Evolutionary conservation across 805 yeast species (phyloP).

Genomic region (Metschnikowia rubicola): DNA sequence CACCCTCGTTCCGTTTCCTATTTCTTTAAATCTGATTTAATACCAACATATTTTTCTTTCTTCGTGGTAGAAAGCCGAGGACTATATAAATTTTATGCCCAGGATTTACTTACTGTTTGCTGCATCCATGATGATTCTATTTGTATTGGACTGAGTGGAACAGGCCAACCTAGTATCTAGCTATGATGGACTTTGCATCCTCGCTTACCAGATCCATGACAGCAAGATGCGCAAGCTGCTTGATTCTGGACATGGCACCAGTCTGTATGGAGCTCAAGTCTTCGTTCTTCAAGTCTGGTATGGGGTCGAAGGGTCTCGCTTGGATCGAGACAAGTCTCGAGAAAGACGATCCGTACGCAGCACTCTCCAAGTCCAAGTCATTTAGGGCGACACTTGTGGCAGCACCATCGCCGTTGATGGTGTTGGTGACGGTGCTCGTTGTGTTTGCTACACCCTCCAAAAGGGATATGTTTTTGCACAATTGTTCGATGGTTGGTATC

Average conservation of each 20-base stretch:
- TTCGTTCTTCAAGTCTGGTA: constrained; percentile 45
- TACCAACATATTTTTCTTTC: too few relatives aligned
- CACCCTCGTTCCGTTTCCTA: too few relatives aligned
- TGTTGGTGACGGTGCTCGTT: constrained; percentile 16
- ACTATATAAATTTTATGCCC: too few relatives aligned
- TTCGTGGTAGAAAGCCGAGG: too few relatives aligned
- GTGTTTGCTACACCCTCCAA: constrained; percentile 28
- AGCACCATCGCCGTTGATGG: constrained; percentile 17
- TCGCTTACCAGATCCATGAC: constrained; percentile 27
- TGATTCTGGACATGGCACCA: constrained; percentile 26
- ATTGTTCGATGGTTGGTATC: constrained; percentile 29
- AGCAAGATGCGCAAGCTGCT: constrained; percentile 23
- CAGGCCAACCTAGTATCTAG: constrained; percentile 4
- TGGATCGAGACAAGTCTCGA: constrained; percentile 68
- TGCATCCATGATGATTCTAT: too few relatives aligned
- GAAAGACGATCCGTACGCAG: constrained; percentile 81
- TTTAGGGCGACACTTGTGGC: constrained; percentile 31
- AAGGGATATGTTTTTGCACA: constrained; percentile 27
- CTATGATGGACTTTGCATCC: constrained; percentile 13
- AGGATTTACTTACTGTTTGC: too few relatives aligned
- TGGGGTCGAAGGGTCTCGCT: constrained; percentile 66
- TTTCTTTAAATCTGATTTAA: too few relatives aligned
- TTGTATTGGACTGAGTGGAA: too few relatives aligned
- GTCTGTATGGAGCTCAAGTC: constrained; percentile 28
- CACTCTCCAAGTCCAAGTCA: constrained; percentile 58